Base-by-base conservation (phyloP, 768 basidiomycete species). In the Leccinum longicurvipes region DNA sequence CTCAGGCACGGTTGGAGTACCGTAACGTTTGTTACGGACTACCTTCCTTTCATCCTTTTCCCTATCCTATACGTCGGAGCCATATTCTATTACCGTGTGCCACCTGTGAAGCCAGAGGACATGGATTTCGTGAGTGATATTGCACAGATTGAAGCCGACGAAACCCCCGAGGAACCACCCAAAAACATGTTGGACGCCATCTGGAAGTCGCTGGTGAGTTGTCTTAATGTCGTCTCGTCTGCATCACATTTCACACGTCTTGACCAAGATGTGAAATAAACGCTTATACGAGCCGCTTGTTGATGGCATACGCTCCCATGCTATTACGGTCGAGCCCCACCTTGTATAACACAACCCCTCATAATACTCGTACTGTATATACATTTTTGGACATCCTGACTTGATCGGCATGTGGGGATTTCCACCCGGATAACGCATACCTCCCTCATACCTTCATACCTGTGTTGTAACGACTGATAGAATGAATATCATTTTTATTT, bases 91-190 rank as follows among this genome's bases (percentile, higher is more conserved):
- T 58, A 67, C 42, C 53, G 58, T 34, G 0, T 25, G 5, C 66
- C 72, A 31, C 56, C 61, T 11, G 57, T 70, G 34, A 60, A 51
- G 31, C 59, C 84, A 0, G 65, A 78, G 19, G 84, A 95, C 31
- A 94, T 97, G 90, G 95, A 97, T 73, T 94, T 95, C 66, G 73
- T 85, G 41, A 77, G 79, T 5, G 82, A 86, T 56, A 76, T 89
- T 52, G 84, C 80, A 36, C 82, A 86, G 66, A 85, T 90, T 46
- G 85, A 86, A 64, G 85, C 86, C 0, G 84, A 82, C 3, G 79
- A 76, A 77, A 81, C 80, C 63, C 88, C 91, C 46, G 87, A 91
- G 21, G 80, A 80, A 6, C 83, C 84, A 14, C 89, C 93, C 2
- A 82, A 60, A 62, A 93, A 87, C 67, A 80, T 73, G 63, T 0